Conservation (phyloP, 2,329 filamentous ascomycete genomes). For the Trichocomaceae sp. region DNA sequence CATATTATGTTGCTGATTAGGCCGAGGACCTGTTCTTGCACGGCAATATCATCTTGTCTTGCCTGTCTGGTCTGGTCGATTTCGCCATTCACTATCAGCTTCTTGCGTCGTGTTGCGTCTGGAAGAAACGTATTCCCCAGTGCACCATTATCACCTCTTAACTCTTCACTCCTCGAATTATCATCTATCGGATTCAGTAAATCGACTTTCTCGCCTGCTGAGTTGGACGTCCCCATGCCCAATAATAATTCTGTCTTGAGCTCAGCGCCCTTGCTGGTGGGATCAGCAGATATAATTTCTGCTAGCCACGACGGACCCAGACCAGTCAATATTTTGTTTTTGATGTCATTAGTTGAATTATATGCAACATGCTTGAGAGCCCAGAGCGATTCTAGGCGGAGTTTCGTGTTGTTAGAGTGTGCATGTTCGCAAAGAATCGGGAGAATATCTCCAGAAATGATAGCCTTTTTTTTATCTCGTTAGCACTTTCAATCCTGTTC, state of each 20-base stretch:
- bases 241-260: conserved; percentile 28
- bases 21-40: conserved; percentile 86
- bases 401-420: conserved; percentile 67
- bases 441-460: conserved; percentile 68
- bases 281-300: conserved; percentile 62
- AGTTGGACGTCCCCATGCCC: conserved; percentile 52
- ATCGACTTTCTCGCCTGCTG: conserved; percentile 55
- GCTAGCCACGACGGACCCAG: conserved; percentile 75
- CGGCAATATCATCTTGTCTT: conserved; percentile 69
- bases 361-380: conserved; percentile 85
- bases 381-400: conserved; percentile 85
- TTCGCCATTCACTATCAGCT: conserved; percentile 55
- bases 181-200: conserved; percentile 49
- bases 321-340: conserved; percentile 69
- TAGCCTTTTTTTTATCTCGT: conserved; percentile 45
- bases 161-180: conserved; percentile 20
- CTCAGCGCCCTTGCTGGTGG: conserved; percentile 25
- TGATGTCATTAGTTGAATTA: conserved; percentile 62
- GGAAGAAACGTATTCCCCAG: conserved; percentile 30
- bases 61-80: conserved; percentile 61
- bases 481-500: not conserved
- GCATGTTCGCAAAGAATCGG: conserved; percentile 76
- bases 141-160: conserved; percentile 24
- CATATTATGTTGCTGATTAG: conserved; percentile 86
- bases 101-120: conserved; percentile 35